Evolutionary conservation across 1,284 basidiomycete species (phyloP).

Genomic region (Microbotryomycetes sp.): DNA sequence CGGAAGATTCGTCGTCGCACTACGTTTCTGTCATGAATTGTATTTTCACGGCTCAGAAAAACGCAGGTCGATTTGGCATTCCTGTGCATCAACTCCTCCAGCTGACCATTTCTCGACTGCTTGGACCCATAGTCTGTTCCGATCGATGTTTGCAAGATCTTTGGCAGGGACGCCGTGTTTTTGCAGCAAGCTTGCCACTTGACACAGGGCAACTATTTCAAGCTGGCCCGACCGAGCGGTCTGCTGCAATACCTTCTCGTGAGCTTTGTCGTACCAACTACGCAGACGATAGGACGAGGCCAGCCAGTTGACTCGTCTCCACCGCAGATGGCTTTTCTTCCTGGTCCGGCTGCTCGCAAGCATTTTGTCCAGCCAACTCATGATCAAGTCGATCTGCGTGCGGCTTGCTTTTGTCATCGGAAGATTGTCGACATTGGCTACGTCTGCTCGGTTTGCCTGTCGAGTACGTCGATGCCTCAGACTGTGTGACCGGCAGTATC

Average conservation of each 20-base stretch:
- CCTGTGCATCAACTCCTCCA: background rate
- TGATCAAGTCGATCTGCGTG: slow-evolving; percentile 91
- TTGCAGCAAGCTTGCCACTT: slow-evolving; percentile 95
- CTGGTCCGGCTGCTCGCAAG: slow-evolving; percentile 67
- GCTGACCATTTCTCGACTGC: background rate
- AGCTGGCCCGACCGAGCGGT: slow-evolving; percentile 68
- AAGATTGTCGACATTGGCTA: slow-evolving; percentile 94
- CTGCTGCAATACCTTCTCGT: slow-evolving; percentile 82
- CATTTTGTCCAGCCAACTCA: slow-evolving; percentile 79
- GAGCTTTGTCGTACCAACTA: slow-evolving; percentile 35
- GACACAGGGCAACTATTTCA: slow-evolving; percentile 88
- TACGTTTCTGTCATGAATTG: slow-evolving; percentile 99
- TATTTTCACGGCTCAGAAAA: slow-evolving; percentile 97
- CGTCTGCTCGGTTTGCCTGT: slow-evolving; percentile 92
- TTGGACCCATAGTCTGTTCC: slow-evolving; percentile 77
- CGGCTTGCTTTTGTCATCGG: slow-evolving; percentile 98
- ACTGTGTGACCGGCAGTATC: too few species aligned
- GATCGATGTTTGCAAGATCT: slow-evolving; percentile 91
- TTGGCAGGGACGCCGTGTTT: slow-evolving; percentile 84
- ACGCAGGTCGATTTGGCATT: slow-evolving; percentile 49
- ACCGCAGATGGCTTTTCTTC: slow-evolving; percentile 91
- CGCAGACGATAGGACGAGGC: background rate
- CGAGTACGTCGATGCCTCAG: slow-evolving; percentile 56
- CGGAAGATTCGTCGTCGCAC: slow-evolving; percentile 74
- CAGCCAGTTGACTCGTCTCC: too few species aligned